Percentiles rank a stretch among this genome's conserved stretches.
Conservation (phyloP, 441 rosid genomes). For the Francoa sonchifolia region DNA sequence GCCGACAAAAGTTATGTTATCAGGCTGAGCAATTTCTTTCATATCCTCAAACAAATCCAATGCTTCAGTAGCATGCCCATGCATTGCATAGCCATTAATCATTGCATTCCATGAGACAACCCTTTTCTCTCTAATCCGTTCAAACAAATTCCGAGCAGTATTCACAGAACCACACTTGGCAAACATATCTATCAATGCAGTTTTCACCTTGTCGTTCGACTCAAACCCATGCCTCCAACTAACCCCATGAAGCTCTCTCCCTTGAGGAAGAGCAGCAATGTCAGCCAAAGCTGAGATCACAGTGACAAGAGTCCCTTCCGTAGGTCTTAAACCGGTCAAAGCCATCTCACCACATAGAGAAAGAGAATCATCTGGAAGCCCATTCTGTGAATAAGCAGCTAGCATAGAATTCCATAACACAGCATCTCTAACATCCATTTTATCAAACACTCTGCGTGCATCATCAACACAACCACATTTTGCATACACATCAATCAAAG, state of each 20-base stretch:
- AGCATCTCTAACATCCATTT: slow-evolving; percentile 12
- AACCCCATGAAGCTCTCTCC: slow-evolving; percentile 21
- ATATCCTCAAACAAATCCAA: slow-evolving; percentile 17
- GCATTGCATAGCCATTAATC: slow-evolving; percentile 25
- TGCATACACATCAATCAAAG: slow-evolving; percentile 20
- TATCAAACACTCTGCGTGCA: slow-evolving; percentile 15
- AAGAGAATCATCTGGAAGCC: slow-evolving; percentile 7
- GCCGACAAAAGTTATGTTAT: slow-evolving; percentile 23
- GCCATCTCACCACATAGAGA: slow-evolving; percentile 17
- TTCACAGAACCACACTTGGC: slow-evolving; percentile 21
- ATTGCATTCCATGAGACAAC: slow-evolving; percentile 23
- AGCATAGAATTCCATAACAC: slow-evolving; percentile 23
- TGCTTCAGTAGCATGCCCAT: slow-evolving; percentile 15
- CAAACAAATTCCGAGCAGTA: slow-evolving; percentile 19
- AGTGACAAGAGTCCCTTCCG: slow-evolving; percentile 19
- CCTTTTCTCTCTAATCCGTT: slow-evolving; percentile 12
- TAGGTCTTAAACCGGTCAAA: slow-evolving; percentile 11
- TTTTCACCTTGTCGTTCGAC: slow-evolving; percentile 18
- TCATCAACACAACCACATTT: slow-evolving; percentile 16
- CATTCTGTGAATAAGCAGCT: slow-evolving; percentile 16
- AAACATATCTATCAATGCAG: slow-evolving; percentile 20
- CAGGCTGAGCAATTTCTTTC: slow-evolving; percentile 10
- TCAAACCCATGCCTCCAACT: slow-evolving; percentile 19
- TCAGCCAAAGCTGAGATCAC: slow-evolving; percentile 18
- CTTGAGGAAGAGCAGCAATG: slow-evolving; percentile 16